Conservation (phyloP, 768 basidiomycete genomes). For the Suillus clintonianus region DNA sequence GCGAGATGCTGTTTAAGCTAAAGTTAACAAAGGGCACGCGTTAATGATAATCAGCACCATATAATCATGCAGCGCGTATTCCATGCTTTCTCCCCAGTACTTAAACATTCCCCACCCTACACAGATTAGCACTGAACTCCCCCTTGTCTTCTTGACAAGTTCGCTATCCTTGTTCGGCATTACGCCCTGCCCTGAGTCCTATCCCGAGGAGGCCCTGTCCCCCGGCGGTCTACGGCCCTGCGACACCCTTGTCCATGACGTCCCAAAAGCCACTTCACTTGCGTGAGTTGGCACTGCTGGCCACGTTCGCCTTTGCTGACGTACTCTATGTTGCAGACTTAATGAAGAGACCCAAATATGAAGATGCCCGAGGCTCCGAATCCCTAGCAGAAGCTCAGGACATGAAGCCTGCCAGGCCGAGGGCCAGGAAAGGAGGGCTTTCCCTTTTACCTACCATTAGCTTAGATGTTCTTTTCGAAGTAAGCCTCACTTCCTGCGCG, state of each 20-base stretch:
- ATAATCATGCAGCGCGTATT: conserved; percentile 6
- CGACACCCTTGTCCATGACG: background rate
- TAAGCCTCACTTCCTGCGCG: background rate
- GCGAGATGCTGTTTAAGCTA: background rate
- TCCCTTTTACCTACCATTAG: conserved; percentile 37
- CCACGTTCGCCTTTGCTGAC: background rate
- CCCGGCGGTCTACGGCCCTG: conserved; percentile 6
- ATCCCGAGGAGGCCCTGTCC: conserved; percentile 1
- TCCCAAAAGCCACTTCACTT: background rate
- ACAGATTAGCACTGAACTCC: background rate
- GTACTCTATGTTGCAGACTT: background rate
- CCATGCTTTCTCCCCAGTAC: conserved; percentile 1
- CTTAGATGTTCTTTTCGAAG: conserved; percentile 31
- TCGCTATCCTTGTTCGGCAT: background rate
- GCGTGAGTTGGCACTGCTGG: background rate
- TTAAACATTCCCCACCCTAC: background rate
- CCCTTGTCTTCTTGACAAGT: background rate
- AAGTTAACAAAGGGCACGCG: background rate
- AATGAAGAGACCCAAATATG: conserved; percentile 1
- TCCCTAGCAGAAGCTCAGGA: background rate
- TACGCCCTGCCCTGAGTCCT: background rate
- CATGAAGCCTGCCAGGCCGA: background rate
- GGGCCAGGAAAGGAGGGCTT: conserved; percentile 9
- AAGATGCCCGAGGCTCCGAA: background rate
- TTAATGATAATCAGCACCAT: background rate